Conservation (phyloP, 371 early-diverging fungal genomes). For the Mucor plumbeus region DNA sequence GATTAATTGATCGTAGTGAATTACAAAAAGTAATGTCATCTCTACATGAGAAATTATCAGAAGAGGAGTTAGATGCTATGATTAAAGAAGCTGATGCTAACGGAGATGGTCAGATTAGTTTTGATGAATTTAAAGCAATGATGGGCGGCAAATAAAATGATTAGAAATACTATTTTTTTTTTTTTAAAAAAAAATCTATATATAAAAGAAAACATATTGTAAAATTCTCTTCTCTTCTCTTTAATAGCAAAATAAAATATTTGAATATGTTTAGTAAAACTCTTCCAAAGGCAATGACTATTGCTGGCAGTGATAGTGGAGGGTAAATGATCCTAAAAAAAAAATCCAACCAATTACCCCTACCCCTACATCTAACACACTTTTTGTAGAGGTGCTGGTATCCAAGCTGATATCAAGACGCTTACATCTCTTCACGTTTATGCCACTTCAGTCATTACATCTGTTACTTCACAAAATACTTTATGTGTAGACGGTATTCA, state of each 20-base stretch:
- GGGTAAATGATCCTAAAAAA: slow-evolving; percentile 40
- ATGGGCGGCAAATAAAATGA: slow-evolving; percentile 35
- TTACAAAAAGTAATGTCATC: slow-evolving; percentile 62
- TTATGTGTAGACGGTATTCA: slow-evolving; percentile 74
- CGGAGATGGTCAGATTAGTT: slow-evolving; percentile 49
- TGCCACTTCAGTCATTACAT: slow-evolving; percentile 78
- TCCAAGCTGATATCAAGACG: slow-evolving; percentile 91
- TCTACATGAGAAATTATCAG: slow-evolving; percentile 62
- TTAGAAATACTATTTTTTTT: too few relatives aligned
- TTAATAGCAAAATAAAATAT: not conserved
- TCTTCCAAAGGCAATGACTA: slow-evolving; percentile 52
- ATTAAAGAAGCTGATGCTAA: slow-evolving; percentile 61
- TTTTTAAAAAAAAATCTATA: too few relatives aligned
- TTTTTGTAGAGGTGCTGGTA: slow-evolving; percentile 68
- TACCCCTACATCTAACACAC: not conserved
- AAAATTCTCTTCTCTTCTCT: not conserved
- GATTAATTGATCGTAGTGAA: slow-evolving; percentile 91
- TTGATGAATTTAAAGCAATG: slow-evolving; percentile 59
- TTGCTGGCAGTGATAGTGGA: slow-evolving; percentile 72
- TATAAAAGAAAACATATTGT: not conserved
- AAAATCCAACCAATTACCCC: not conserved
- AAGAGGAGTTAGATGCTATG: slow-evolving; percentile 72
- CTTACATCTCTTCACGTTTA: slow-evolving; percentile 75
- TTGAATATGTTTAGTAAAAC: slow-evolving; percentile 14
- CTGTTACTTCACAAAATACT: slow-evolving; percentile 87